Evolutionary conservation across 371 early-diverging fungal species (phyloP), one percentile per base, ranked within the genome.

Genomic region (Zancudomyces culisetae): DNA sequence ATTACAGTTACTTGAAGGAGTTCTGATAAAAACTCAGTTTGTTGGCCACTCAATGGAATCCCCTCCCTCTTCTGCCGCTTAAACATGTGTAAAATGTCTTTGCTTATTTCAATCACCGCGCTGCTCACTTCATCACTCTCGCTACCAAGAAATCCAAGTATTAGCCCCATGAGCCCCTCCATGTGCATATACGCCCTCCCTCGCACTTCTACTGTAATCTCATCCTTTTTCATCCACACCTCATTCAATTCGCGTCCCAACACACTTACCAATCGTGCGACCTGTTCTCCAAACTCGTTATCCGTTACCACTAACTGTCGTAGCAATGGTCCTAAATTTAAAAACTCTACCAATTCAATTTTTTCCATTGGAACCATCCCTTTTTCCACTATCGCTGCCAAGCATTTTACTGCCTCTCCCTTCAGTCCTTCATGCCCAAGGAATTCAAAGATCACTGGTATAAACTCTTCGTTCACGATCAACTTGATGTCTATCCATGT

Each of bases 401-500:
- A 62, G 61, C 90, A 89, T 49, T 81, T 81, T 52, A 83, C 77
- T 27, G 90, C 90, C 20, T 79, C 70, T 47, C 71, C 76, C 43
- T 84, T 73, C 55, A 88, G 61, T 6, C 69, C 63, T 1, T 70
- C 61, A 1, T 74, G 62, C 26, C 64, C 51, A 27, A 93, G 62
- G 42, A 86, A 71, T 47, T 76, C 78, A 61, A 82, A 85, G 46
- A 95, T 68, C 2, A 79, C 68, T 2, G 70, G 66, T 59, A 92
- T 80, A 48, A 90, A 88, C 40, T 75, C 72, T 54, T 85, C 80
- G 60, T 83, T 84, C 45, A 86, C 85, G 40, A 95, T 77, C 24
- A 92, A 74, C 10, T 79, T 79, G 52, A 93, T 90, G 63, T 93
- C 93, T 61, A 92, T 86, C 96, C 96, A 95, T 12, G 85, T 35